These are phyloP conservation scores for Yamadazyma epiphylla DNA, from an alignment of 1,139 yeast genomes.

Conservation along the genomic window DNA sequence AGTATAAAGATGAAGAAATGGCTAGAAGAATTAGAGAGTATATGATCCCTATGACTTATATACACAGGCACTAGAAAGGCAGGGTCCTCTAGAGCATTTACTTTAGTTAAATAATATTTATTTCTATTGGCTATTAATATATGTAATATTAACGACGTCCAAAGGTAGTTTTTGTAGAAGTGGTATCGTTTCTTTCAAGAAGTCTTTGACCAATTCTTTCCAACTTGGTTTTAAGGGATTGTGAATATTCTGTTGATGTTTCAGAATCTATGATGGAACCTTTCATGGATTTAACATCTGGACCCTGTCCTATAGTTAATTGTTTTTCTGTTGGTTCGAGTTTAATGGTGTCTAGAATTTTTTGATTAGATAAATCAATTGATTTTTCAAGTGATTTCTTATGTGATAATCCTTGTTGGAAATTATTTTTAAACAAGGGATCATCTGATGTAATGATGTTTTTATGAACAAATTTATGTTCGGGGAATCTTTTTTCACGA, in stretches of 20 bases:
- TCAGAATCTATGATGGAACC: slow-evolving; percentile 17
- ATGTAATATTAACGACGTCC: no score
- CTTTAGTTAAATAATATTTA: no score
- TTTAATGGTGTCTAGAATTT: slow-evolving; percentile 7
- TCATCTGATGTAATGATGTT: slow-evolving; percentile 11
- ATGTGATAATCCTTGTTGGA: background rate
- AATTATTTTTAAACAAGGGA: slow-evolving; percentile 6
- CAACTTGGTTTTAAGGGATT: slow-evolving; percentile 1
- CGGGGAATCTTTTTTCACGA: no score
- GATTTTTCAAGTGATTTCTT: background rate
- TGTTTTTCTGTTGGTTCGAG: slow-evolving; percentile 1
- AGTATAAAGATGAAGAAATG: slow-evolving; percentile 29
- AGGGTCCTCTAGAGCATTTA: no score
- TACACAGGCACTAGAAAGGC: slow-evolving; percentile 1
- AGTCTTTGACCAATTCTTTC: slow-evolving; percentile 2
- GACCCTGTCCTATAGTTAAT: slow-evolving; percentile 4
- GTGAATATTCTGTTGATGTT: slow-evolving; percentile 7
- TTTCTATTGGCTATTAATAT: no score
- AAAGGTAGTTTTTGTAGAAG: slow-evolving; percentile 7
- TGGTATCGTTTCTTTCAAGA: slow-evolving; percentile 9
- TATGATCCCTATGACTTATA: slow-evolving; percentile 35
- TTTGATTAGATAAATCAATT: slow-evolving; percentile 7
- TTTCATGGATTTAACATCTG: slow-evolving; percentile 22
- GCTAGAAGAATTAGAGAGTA: slow-evolving; percentile 32
- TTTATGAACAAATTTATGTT: slow-evolving; percentile 13